Conservation (phyloP, 2,329 filamentous ascomycete species). For the Epichloe uncinata region DNA sequence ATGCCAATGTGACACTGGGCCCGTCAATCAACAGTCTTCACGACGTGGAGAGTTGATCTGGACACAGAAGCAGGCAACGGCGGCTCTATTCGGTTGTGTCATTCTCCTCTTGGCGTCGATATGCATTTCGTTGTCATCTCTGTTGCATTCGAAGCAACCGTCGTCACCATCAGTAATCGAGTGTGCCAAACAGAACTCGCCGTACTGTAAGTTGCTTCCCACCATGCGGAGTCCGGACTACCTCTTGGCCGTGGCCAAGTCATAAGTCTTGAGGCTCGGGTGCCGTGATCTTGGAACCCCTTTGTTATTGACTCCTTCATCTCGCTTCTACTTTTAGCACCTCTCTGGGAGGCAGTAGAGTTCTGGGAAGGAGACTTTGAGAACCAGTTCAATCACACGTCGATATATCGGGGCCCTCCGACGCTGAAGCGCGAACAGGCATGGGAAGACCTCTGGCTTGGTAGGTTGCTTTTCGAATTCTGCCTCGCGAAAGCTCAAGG, state of each 20-base stretch:
- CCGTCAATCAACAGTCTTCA: neutral
- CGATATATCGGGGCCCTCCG: neutral
- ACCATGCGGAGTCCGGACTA: too few species aligned
- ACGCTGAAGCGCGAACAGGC: neutral
- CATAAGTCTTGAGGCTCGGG: too few species aligned
- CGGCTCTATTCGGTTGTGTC: neutral
- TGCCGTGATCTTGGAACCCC: too few species aligned
- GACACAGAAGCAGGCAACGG: neutral
- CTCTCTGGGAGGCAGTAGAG: conserved; percentile 2
- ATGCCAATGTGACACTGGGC: neutral
- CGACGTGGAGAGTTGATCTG: neutral
- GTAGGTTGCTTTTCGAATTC: neutral
- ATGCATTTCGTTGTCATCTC: neutral
- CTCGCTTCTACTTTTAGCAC: neutral
- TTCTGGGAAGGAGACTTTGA: conserved; percentile 3
- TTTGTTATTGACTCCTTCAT: neutral
- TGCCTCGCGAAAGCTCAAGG: neutral
- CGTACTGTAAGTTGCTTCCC: neutral
- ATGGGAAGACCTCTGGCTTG: neutral
- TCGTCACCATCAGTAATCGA: neutral
- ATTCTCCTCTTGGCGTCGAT: neutral
- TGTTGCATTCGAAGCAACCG: neutral
- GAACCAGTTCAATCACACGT: conserved; percentile 1
- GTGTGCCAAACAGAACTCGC: neutral
- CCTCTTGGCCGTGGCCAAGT: too few species aligned